Evolutionary conservation across 2,329 filamentous ascomycete genomes (phyloP), one percentile per base, ranked within the genome.

Genomic region (Lasiodiplodia gonubiensis): DNA sequence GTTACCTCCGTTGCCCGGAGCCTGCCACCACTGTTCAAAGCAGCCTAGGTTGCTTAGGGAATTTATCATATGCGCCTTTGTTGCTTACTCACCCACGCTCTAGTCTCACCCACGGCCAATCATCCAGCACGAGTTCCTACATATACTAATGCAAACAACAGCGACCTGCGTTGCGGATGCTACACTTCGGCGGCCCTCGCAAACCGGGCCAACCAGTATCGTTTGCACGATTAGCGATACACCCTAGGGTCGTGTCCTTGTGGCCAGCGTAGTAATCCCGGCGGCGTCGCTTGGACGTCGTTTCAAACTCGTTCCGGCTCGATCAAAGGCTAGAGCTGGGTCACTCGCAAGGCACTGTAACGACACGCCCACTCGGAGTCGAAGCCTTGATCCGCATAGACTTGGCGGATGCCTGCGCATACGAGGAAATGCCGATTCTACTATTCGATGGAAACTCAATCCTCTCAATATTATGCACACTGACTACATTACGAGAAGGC

Each of bases 51-150:
- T 49, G 42, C 57, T 51, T 61, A 35, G 27, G 27, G 57, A 61
- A 61, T 33, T 21, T 35, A 61, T 61, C 59, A 63, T 63, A 63
- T 63, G 59, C 64, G 57, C 64, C 57, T 49, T 18, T n/a, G 39
- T 18, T 30, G 64, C 64, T 66, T 66, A 66, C 64, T 66, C 64
- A 66, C 52, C 52, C 52, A 55, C n/a, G 33, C 30, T 42, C 64
- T 49, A 48, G 64, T 66, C 27, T 57, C 64, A 66, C 37, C 27
- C 39, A 7, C 25, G 39, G 35, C 64, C 64, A 66, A 66, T 66
- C 64, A 66, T 57, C n/a, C 30, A 35, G 51, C 42, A 57, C 52
- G 52, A 66, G 64, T 66, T 66, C 64, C 64, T 66, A 66, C 64
- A 66, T 66, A 46, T 57, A 25, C 52, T 55, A 55, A 66, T 57